Evolutionary conservation across 2,329 filamentous ascomycete genomes (phyloP).

Genomic region (Phaeosphaeriaceae sp.): DNA sequence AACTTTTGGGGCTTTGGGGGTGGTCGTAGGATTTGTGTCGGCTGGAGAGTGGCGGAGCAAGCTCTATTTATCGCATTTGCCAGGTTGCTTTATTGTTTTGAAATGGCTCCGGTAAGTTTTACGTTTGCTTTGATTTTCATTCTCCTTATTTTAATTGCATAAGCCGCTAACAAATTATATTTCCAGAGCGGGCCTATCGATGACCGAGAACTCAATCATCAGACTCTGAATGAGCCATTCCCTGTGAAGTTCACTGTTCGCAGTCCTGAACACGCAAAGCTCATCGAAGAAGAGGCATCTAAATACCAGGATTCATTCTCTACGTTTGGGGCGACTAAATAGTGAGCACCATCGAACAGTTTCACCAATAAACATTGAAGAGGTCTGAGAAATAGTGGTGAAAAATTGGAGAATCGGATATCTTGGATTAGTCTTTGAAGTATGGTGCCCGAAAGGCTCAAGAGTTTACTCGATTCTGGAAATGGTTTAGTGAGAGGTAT

Average conservation of each 20-base stretch:
- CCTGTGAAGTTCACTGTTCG: constrained; percentile 31
- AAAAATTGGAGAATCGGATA: neutral
- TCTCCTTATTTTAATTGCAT: neutral
- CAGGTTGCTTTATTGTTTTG: constrained; percentile 37
- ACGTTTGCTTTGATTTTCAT: neutral
- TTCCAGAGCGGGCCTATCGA: constrained; percentile 24
- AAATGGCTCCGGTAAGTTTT: constrained; percentile 22
- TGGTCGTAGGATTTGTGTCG: constrained; percentile 45
- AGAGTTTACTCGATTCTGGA: too few species aligned
- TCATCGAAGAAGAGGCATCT: constrained; percentile 16
- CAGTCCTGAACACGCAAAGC: constrained; percentile 22
- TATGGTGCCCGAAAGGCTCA: too few species aligned
- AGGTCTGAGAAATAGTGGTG: neutral
- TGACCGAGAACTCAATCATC: constrained; percentile 22
- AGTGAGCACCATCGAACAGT: neutral
- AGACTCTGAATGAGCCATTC: constrained; percentile 34
- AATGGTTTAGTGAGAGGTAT: too few species aligned
- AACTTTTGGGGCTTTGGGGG: constrained; percentile 47
- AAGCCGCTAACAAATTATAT: neutral
- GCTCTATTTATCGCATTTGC: constrained; percentile 42
- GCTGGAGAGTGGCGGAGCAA: constrained; percentile 39
- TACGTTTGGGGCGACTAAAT: neutral
- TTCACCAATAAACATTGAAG: neutral
- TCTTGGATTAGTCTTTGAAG: neutral
- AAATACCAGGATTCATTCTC: constrained; percentile 3